These are phyloP conservation scores for Jaapia argillacea DNA, from an alignment of 768 basidiomycete species.

Conservation along the genomic window DNA sequence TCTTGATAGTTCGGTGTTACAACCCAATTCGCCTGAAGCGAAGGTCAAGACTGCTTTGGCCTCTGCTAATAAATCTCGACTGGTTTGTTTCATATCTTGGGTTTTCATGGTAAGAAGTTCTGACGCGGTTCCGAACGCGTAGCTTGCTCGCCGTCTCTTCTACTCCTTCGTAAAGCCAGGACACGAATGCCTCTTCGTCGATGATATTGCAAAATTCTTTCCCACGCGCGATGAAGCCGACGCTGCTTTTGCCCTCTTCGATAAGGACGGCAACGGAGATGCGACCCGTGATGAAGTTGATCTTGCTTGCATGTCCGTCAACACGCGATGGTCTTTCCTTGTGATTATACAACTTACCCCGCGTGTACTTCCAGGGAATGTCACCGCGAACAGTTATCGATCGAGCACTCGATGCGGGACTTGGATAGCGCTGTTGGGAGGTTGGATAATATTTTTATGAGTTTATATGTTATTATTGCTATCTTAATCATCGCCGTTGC, in stretches of 20 bases:
- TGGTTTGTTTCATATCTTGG: slow-evolving; percentile 27
- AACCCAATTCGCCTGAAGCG: slow-evolving; percentile 79
- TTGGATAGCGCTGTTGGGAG: slow-evolving; percentile 83
- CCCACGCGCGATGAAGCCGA: slow-evolving; percentile 54
- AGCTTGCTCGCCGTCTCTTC: slow-evolving; percentile 80
- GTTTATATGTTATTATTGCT: slow-evolving; percentile 60
- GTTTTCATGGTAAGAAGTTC: no score
- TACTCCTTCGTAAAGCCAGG: slow-evolving; percentile 70
- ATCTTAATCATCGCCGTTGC: slow-evolving; percentile 78
- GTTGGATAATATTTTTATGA: slow-evolving; percentile 82
- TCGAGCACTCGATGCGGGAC: slow-evolving; percentile 83
- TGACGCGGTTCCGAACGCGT: no score
- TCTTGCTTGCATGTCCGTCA: slow-evolving; percentile 48
- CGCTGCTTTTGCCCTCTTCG: slow-evolving; percentile 58
- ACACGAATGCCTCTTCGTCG: slow-evolving; percentile 45
- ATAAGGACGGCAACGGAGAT: slow-evolving; percentile 68
- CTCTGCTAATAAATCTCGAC: slow-evolving; percentile 70
- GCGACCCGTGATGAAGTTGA: slow-evolving; percentile 66
- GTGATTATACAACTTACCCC: neutral
- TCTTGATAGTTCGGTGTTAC: slow-evolving; percentile 55
- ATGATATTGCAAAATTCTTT: slow-evolving; percentile 70
- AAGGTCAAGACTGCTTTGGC: slow-evolving; percentile 73
- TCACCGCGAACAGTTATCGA: slow-evolving; percentile 76
- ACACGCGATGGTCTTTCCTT: neutral
- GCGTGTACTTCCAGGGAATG: slow-evolving; percentile 41